Percentiles rank a stretch among this genome's conserved stretches.
Evolutionary conservation across 805 yeast genomes (phyloP).

Genomic region (Kregervanrija delftensis): DNA sequence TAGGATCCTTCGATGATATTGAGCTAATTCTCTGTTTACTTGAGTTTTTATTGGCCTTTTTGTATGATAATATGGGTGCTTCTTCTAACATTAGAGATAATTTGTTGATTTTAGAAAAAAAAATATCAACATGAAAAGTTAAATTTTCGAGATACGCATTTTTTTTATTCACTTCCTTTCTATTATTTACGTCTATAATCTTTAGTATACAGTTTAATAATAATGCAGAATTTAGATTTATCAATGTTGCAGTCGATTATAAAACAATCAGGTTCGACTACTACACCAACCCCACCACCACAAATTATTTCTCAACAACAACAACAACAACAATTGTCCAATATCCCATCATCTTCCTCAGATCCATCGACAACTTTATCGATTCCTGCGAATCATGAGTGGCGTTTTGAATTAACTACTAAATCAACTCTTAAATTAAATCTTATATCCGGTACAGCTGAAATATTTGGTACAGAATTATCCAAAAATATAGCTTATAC

Average conservation of each 20-base stretch:
- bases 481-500: conserved; percentile 60
- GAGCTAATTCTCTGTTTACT: conserved; percentile 2
- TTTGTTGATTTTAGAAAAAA: too few relatives aligned
- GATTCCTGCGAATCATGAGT: conserved; percentile 42
- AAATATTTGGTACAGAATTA: conserved; percentile 88
- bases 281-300: too few relatives aligned
- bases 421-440: conserved; percentile 39
- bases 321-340: conserved; percentile 2
- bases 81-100: too few relatives aligned
- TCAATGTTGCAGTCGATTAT: conserved; percentile 19
- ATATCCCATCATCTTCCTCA: too few relatives aligned
- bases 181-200: too few relatives aligned
- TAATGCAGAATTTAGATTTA: conserved; percentile 4
- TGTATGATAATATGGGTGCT: too few relatives aligned
- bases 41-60: too few relatives aligned
- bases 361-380: too few relatives aligned
- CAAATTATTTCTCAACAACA: conserved; percentile 1
- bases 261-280: conserved; percentile 3
- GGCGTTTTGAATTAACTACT: conserved; percentile 67
- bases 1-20: background rate
- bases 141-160: too few relatives aligned
- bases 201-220: too few relatives aligned
- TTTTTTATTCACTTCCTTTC: too few relatives aligned
- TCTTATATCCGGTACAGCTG: conserved; percentile 67
- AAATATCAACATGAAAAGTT: too few relatives aligned